Evolutionary conservation across 768 basidiomycete species (phyloP).

Genomic region (Amanita pseudoporphyria): DNA sequence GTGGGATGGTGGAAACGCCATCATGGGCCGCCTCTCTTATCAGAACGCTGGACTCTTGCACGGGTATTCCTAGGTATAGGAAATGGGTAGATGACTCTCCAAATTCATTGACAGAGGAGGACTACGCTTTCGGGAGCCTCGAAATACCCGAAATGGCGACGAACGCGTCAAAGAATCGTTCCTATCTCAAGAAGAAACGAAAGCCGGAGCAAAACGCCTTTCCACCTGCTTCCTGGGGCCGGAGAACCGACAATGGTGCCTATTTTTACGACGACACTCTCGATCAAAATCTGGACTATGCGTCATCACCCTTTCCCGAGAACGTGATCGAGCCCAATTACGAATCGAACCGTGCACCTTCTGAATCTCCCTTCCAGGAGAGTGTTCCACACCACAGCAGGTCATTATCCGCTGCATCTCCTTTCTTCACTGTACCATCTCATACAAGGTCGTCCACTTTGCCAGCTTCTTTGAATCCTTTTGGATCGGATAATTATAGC

Average conservation of each 20-base stretch:
- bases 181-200: slow-evolving; percentile 41
- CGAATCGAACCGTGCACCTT: slow-evolving; percentile 19
- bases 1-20: slow-evolving; percentile 65
- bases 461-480: slow-evolving; percentile 1
- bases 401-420: background rate
- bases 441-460: slow-evolving; percentile 3
- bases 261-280: slow-evolving; percentile 34
- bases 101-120: slow-evolving; percentile 21
- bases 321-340: slow-evolving; percentile 39
- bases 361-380: slow-evolving; percentile 17
- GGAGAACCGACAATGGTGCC: slow-evolving; percentile 36
- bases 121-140: slow-evolving; percentile 56
- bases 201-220: slow-evolving; percentile 32
- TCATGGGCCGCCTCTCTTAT: slow-evolving; percentile 73
- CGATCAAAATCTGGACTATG: slow-evolving; percentile 1
- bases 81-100: slow-evolving; percentile 54
- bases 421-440: background rate
- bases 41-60: slow-evolving; percentile 62
- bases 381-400: slow-evolving; percentile 15
- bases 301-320: slow-evolving; percentile 19
- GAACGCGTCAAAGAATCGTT: slow-evolving; percentile 19
- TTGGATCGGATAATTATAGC: background rate
- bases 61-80: slow-evolving; percentile 56
- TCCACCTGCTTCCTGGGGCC: slow-evolving; percentile 60
- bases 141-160: slow-evolving; percentile 26